Percentiles rank a stretch among this genome's conserved stretches.
These are phyloP conservation scores for Populus tremula DNA, from an alignment of 345 rosid species.

Conservation along the genomic window DNA sequence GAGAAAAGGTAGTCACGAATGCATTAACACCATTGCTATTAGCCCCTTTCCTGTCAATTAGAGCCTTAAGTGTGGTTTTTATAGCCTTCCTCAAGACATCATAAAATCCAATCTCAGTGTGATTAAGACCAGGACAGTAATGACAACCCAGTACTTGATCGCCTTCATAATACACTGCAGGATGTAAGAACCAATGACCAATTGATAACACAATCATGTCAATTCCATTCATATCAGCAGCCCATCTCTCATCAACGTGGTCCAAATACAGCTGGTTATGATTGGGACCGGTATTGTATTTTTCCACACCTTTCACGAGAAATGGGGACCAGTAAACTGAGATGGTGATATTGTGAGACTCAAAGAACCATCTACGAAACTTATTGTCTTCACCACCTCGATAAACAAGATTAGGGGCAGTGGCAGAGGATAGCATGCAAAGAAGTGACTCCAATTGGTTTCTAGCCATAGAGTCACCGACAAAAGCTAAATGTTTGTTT, in stretches of 20 bases:
- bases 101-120: conserved; percentile 74
- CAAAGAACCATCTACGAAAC: conserved; percentile 75
- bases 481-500: conserved; percentile 73
- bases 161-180: conserved; percentile 73
- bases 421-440: conserved; percentile 66
- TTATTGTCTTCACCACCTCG: conserved; percentile 69
- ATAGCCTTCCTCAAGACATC: conserved; percentile 70
- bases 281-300: conserved; percentile 55
- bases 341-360: conserved; percentile 46
- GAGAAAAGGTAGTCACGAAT: conserved; percentile 73
- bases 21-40: conserved; percentile 29
- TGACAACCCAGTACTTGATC: conserved; percentile 77
- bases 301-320: conserved; percentile 78
- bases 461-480: conserved; percentile 98
- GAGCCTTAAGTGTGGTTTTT: conserved; percentile 55
- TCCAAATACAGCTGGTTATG: conserved; percentile 68
- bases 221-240: conserved; percentile 47
- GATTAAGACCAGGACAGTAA: conserved; percentile 64
- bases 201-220: conserved; percentile 65
- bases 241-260: conserved; percentile 78
- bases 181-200: conserved; percentile 95
- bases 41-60: conserved; percentile 34
- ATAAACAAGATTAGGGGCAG: conserved; percentile 55
- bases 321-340: conserved; percentile 97
- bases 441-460: conserved; percentile 90